phyloP scores from a whole-genome alignment of 768 basidiomycete genomes.

The Termitomyces sp. region DNA sequence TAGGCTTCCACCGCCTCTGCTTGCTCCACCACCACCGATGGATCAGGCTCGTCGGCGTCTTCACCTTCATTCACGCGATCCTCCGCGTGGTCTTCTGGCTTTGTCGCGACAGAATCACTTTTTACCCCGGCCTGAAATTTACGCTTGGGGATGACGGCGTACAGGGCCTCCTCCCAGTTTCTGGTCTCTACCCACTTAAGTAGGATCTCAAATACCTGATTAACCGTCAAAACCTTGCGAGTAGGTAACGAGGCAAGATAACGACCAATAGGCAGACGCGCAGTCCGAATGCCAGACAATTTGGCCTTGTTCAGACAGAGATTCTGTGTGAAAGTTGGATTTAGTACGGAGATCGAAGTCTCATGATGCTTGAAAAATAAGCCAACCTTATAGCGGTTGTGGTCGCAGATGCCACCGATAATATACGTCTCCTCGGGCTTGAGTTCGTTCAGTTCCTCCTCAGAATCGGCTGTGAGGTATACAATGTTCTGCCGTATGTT shows the following conservation, averaged over 20 bases:
- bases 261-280: slow-evolving; percentile 91
- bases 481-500: slow-evolving; percentile 51
- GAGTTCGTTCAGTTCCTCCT: slow-evolving; percentile 79
- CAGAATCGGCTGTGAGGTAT: slow-evolving; percentile 93
- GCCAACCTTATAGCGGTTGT: slow-evolving; percentile 88
- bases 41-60: slow-evolving; percentile 1
- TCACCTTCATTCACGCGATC: slow-evolving; percentile 16
- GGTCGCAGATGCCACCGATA: slow-evolving; percentile 93
- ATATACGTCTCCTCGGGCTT: slow-evolving; percentile 85
- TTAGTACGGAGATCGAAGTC: slow-evolving; percentile 1
- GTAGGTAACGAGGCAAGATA: slow-evolving; percentile 81
- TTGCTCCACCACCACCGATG: not conserved
- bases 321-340: slow-evolving; percentile 42
- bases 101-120: slow-evolving; percentile 12
- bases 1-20: slow-evolving; percentile 1
- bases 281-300: slow-evolving; percentile 68
- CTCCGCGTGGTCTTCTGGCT: slow-evolving; percentile 3
- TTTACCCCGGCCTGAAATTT: slow-evolving; percentile 63
- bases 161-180: slow-evolving; percentile 83
- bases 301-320: slow-evolving; percentile 86
- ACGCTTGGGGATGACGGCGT: slow-evolving; percentile 85
- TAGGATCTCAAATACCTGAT: slow-evolving; percentile 93
- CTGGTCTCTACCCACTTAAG: slow-evolving; percentile 82
- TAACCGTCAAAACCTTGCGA: slow-evolving; percentile 95
- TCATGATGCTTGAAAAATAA: not conserved